Conservation (phyloP, 768 basidiomycete species). For the Jaapia argillacea region DNA sequence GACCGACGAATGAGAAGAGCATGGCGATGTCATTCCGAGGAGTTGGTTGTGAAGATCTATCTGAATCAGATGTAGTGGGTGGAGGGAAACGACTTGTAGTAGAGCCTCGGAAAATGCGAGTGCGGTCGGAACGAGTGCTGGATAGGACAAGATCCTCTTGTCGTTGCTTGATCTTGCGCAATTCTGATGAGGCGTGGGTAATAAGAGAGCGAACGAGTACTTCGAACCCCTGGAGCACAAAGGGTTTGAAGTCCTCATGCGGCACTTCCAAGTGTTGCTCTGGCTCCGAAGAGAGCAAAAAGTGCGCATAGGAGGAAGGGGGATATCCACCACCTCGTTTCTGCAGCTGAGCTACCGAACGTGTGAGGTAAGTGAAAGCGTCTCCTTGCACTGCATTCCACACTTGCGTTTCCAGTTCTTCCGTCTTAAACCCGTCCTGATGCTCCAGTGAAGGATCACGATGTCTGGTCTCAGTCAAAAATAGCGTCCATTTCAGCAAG, state of each 20-base stretch:
- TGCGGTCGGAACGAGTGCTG: slow-evolving; percentile 52
- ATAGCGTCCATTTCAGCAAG: slow-evolving; percentile 83
- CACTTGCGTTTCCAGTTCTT: slow-evolving; percentile 73
- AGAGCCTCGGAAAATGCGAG: slow-evolving; percentile 26
- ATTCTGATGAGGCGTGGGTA: slow-evolving; percentile 69
- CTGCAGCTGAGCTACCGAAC: slow-evolving; percentile 48
- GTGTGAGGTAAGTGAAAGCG: slow-evolving; percentile 62
- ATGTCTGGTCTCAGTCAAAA: slow-evolving; percentile 68
- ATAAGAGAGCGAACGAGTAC: slow-evolving; percentile 61
- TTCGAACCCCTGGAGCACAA: slow-evolving; percentile 59
- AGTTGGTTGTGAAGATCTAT: slow-evolving; percentile 14
- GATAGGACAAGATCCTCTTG: slow-evolving; percentile 80
- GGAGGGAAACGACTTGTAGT: slow-evolving; percentile 10
- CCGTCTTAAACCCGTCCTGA: slow-evolving; percentile 57
- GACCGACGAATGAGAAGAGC: slow-evolving; percentile 74
- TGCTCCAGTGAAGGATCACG: slow-evolving; percentile 56
- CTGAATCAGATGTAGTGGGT: slow-evolving; percentile 29
- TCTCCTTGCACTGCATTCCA: slow-evolving; percentile 81
- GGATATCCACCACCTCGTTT: slow-evolving; percentile 25
- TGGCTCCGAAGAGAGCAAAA: slow-evolving; percentile 20
- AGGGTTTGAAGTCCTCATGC: slow-evolving; percentile 39
- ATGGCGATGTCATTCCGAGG: slow-evolving; percentile 81
- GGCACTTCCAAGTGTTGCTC: slow-evolving; percentile 28
- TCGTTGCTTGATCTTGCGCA: slow-evolving; percentile 78
- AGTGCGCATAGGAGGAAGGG: slow-evolving; percentile 16